phyloP scores from a whole-genome alignment of 176 grass and related monocot genomes.

The Paspalum vaginatum region DNA sequence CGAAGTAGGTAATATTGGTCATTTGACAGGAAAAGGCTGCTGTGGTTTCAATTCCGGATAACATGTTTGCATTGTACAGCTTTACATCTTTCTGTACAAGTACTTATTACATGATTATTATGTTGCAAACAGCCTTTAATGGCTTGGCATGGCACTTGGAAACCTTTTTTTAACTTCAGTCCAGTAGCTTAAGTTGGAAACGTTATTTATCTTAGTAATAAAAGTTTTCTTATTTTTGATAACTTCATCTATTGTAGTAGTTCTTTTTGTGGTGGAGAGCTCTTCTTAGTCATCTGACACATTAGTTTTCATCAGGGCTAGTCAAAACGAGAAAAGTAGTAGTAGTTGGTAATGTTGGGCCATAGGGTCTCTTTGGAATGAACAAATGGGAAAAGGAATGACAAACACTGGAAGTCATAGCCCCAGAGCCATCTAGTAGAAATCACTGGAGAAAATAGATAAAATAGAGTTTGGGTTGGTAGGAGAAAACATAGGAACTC shows the following conservation, averaged over 20 bases:
- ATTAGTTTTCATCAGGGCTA: slow-evolving; percentile 7
- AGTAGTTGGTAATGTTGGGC: background rate
- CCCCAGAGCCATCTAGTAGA: background rate
- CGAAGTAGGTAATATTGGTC: background rate
- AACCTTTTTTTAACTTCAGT: background rate
- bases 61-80: background rate
- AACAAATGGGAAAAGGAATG: background rate
- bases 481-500: background rate
- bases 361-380: background rate
- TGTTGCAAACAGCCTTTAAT: slow-evolving; percentile 7
- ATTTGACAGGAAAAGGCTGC: slow-evolving; percentile 3
- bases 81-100: background rate
- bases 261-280: background rate
- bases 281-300: background rate
- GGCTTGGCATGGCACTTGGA: background rate
- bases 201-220: background rate
- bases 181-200: background rate
- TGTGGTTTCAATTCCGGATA: background rate
- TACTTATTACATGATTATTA: background rate
- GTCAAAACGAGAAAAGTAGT: slow-evolving; percentile 8
- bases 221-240: background rate
- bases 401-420: background rate
- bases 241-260: background rate
- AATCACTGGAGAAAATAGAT: background rate
- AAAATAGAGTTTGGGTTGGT: background rate